Evolutionary conservation across 495 filamentous ascomycete genomes (phyloP).

Genomic region (Rostrohypoxylon terebratum): DNA sequence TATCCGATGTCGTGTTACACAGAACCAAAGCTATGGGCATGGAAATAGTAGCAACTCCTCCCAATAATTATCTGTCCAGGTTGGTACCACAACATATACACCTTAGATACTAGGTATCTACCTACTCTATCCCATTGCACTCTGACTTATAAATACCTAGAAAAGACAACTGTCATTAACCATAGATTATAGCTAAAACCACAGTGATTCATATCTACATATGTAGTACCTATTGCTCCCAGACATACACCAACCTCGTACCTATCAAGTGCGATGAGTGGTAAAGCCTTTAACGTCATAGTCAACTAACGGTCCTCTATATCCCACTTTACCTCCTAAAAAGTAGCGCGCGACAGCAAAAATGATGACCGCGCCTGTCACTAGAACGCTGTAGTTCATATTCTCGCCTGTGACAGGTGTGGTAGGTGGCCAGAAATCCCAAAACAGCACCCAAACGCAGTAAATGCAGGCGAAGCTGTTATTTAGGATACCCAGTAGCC

Average conservation of each 20-base stretch:
- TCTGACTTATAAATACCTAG: no score
- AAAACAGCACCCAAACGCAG: constrained; percentile 40
- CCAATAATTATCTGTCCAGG: not conserved
- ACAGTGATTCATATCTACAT: not conserved
- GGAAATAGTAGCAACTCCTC: not conserved
- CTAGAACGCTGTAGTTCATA: constrained; percentile 65
- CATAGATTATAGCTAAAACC: no score
- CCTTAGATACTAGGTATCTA: no score
- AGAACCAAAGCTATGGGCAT: not conserved
- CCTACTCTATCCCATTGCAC: no score
- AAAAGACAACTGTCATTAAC: no score
- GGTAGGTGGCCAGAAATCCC: constrained; percentile 45
- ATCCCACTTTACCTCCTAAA: constrained; percentile 53
- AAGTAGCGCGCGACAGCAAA: constrained; percentile 59
- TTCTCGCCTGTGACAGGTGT: constrained; percentile 54
- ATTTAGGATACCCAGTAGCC: constrained; percentile 11
- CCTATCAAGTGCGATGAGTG: not conserved
- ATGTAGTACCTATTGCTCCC: not conserved
- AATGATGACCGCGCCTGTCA: constrained; percentile 55
- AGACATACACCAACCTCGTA: not conserved
- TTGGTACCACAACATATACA: no score
- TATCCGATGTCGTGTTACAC: not conserved
- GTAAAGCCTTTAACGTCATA: constrained; percentile 33
- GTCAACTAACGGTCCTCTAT: constrained; percentile 45
- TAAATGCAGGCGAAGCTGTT: constrained; percentile 18